Conservation (phyloP, 257 asterid species). For the Nicotiana paniculata region DNA sequence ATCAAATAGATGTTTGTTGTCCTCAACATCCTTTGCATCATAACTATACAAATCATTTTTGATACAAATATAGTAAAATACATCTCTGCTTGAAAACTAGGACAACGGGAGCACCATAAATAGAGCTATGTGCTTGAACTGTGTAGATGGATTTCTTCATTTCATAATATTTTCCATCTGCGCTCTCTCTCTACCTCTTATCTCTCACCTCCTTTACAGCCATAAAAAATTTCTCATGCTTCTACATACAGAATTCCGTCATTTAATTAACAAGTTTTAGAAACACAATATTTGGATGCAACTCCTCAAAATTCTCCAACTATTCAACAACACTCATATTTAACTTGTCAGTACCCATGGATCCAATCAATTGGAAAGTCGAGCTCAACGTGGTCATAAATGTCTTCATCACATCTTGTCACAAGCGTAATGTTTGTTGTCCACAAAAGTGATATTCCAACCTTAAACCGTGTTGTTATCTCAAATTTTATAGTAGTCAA, state of each 20-base stretch:
- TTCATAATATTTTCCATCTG: background rate
- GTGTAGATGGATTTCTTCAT: background rate
- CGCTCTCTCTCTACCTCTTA: background rate
- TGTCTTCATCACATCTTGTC: background rate
- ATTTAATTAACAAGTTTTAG: background rate
- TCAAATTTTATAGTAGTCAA: background rate
- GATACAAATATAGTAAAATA: too few relatives aligned
- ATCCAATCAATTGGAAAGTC: background rate
- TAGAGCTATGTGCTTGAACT: background rate
- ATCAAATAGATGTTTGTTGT: background rate
- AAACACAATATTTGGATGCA: background rate
- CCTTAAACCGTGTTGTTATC: background rate
- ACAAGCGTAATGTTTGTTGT: background rate
- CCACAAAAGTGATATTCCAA: background rate
- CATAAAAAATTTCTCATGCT: background rate
- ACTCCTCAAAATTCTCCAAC: background rate
- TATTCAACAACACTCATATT: background rate
- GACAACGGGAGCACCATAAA: background rate
- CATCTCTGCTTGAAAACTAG: background rate
- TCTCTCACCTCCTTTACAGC: background rate
- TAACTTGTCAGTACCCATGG: background rate
- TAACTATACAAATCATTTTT: background rate
- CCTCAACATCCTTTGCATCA: background rate
- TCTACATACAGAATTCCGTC: background rate
- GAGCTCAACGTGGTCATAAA: background rate